phyloP scores from a whole-genome alignment of 257 asterid species.

The Marsdenia floribunda region DNA sequence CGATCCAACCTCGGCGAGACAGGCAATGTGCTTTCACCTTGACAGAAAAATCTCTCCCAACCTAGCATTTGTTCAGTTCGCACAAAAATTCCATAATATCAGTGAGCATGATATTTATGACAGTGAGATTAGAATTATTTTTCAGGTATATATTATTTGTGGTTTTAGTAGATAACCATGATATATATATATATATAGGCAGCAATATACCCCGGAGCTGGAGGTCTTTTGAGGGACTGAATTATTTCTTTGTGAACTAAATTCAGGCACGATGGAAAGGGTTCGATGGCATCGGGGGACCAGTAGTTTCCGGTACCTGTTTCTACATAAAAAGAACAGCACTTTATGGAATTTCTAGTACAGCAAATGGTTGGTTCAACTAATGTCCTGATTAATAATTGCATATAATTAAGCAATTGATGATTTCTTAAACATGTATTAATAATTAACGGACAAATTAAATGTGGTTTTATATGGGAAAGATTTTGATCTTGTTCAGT shows the following conservation, averaged over 20 bases:
- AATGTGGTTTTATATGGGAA: background rate
- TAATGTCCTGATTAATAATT: background rate
- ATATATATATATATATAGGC: no score
- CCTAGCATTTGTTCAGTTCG: slow-evolving; percentile 63
- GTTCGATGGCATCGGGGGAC: slow-evolving; percentile 51
- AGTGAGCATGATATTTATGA: slow-evolving; percentile 49
- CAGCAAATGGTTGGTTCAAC: background rate
- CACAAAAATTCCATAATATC: slow-evolving; percentile 54
- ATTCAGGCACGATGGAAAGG: slow-evolving; percentile 46
- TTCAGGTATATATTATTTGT: slow-evolving; percentile 19
- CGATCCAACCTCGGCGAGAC: slow-evolving; percentile 45
- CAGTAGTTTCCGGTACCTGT: slow-evolving; percentile 52
- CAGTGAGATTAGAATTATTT: slow-evolving; percentile 23
- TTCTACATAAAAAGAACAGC: slow-evolving; percentile 52
- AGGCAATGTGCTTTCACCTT: slow-evolving; percentile 53
- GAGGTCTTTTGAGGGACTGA: no score
- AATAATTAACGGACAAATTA: background rate
- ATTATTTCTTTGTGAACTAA: background rate
- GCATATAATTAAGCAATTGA: background rate
- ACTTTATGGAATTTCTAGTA: slow-evolving; percentile 23
- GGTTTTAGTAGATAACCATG: background rate
- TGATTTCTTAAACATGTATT: background rate
- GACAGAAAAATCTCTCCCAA: slow-evolving; percentile 27
- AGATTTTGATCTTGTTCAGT: slow-evolving; percentile 34
- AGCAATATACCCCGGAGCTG: no score